Percentiles rank a stretch among this genome's conserved stretches.
These are phyloP conservation scores for Gossypium anomalum DNA, from an alignment of 345 rosid genomes.

Conservation along the genomic window DNA sequence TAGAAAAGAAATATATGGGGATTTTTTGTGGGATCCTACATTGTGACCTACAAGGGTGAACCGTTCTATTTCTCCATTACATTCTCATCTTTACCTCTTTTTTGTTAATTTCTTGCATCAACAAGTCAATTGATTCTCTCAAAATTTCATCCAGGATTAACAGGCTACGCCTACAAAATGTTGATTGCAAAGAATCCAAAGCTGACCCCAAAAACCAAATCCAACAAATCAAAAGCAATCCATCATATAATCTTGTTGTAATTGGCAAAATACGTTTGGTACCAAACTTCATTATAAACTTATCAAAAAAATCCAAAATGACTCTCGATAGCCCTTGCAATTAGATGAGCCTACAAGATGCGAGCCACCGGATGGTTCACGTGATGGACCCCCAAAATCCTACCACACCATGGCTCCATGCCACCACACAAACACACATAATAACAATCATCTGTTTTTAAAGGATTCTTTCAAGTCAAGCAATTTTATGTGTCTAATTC, in stretches of 20 bases:
- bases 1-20: too few relatives aligned
- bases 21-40: too few relatives aligned
- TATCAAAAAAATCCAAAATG: background rate
- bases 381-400: conserved; percentile 9
- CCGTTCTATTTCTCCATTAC: too few relatives aligned
- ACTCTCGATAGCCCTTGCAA: background rate
- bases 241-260: background rate
- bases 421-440: background rate
- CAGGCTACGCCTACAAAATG: too few relatives aligned
- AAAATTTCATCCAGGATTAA: background rate
- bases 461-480: background rate
- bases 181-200: background rate
- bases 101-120: too few relatives aligned
- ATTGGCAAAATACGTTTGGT: background rate
- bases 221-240: background rate
- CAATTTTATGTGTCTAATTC: background rate
- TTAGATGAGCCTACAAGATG: conserved; percentile 6
- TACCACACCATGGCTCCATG: conserved; percentile 7
- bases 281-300: background rate
- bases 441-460: background rate
- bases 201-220: background rate
- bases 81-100: too few relatives aligned
- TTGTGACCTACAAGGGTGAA: too few relatives aligned
- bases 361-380: conserved; percentile 9
- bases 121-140: too few relatives aligned